These are phyloP conservation scores for Penicillium aurantiogriseum DNA, from an alignment of 2,329 filamentous ascomycete genomes.

Conservation along the genomic window DNA sequence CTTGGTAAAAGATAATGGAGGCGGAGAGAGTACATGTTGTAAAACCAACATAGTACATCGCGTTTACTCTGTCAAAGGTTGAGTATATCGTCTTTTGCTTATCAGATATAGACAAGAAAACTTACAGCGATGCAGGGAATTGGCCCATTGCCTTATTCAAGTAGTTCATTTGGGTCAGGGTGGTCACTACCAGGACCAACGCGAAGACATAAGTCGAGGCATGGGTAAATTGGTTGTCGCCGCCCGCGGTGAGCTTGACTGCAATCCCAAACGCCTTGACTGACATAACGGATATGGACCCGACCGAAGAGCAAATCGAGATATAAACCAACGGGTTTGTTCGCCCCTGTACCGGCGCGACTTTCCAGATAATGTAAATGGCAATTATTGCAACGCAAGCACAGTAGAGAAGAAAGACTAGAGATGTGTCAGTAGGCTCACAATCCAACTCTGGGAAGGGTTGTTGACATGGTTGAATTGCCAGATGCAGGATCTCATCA, in stretches of 20 bases:
- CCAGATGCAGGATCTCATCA: conserved; percentile 84
- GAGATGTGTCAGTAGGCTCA: neutral
- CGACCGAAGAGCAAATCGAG: conserved; percentile 95
- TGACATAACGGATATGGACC: conserved; percentile 97
- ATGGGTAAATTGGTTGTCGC: conserved; percentile 92
- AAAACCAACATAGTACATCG: conserved; percentile 95
- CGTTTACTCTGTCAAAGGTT: conserved; percentile 68
- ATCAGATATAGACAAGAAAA: conserved; percentile 14
- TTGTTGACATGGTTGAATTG: conserved; percentile 73
- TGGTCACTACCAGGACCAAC: conserved; percentile 88
- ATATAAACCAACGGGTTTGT: conserved; percentile 95
- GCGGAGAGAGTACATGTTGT: conserved; percentile 91
- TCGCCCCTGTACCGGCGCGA: conserved; percentile 85
- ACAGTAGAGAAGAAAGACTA: conserved; percentile 91
- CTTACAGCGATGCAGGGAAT: conserved; percentile 95
- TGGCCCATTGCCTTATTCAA: conserved; percentile 98
- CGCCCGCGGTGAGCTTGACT: conserved; percentile 86
- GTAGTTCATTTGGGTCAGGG: conserved; percentile 99
- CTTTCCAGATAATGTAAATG: conserved; percentile 90
- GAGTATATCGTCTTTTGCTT: neutral
- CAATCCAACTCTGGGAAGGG: too few relatives aligned
- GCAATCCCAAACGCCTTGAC: conserved; percentile 98
- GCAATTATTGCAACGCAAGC: conserved; percentile 77
- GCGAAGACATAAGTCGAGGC: conserved; percentile 93
- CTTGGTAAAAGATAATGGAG: conserved; percentile 91